Evolutionary conservation across 768 basidiomycete genomes (phyloP).

Genomic region (Goffeauzyma gilvescens): DNA sequence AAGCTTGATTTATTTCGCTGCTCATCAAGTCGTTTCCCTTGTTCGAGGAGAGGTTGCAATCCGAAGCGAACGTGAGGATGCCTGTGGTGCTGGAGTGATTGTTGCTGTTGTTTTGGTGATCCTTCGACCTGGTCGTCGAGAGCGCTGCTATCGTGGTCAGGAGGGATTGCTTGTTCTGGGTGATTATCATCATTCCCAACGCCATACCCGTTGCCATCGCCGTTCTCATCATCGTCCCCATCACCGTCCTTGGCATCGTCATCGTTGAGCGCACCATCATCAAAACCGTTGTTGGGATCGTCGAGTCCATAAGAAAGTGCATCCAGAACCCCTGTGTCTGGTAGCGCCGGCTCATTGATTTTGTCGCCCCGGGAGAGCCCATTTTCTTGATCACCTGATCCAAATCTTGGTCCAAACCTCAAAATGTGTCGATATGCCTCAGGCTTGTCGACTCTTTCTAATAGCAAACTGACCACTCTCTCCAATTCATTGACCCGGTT

Average conservation of each 20-base stretch:
- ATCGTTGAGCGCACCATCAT: neutral
- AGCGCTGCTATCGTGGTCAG: neutral
- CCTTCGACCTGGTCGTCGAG: neutral
- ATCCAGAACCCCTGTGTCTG: too few relatives aligned
- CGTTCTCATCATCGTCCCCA: neutral
- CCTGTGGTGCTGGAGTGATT: neutral
- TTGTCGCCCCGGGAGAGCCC: too few relatives aligned
- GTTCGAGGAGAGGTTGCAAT: neutral
- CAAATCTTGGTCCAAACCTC: neutral
- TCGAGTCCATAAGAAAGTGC: too few relatives aligned
- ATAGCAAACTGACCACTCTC: neutral
- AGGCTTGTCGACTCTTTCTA: neutral
- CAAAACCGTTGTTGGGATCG: neutral
- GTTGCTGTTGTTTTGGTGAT: neutral
- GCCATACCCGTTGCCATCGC: neutral
- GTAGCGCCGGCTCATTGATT: too few relatives aligned
- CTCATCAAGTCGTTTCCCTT: too few relatives aligned
- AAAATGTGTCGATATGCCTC: neutral
- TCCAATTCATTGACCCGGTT: slow-evolving; percentile 3
- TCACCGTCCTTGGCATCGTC: neutral
- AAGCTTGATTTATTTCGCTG: too few relatives aligned
- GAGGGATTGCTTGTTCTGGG: neutral
- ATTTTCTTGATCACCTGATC: too few relatives aligned
- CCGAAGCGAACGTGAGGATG: neutral
- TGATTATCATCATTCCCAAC: neutral